Evolutionary conservation across 768 basidiomycete genomes (phyloP).

Genomic region (Arthromyces matolae): DNA sequence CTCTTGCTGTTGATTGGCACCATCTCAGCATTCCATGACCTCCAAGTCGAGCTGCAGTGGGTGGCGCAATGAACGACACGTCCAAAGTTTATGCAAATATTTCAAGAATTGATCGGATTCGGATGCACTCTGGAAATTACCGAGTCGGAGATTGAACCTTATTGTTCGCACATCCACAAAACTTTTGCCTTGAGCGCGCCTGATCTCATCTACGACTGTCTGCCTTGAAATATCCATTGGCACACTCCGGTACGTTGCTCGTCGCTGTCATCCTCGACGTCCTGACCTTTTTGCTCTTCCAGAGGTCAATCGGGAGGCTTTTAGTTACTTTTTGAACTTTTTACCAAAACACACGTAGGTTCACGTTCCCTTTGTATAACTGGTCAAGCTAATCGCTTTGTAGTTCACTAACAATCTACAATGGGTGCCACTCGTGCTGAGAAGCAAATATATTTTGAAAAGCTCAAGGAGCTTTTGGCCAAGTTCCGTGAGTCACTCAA

Average conservation of each 20-base stretch:
- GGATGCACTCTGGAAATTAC: conserved; percentile 16
- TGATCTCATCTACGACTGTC: conserved; percentile 31
- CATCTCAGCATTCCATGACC: conserved; percentile 87
- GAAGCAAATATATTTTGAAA: conserved; percentile 88
- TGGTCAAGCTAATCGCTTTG: neutral
- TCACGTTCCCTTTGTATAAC: neutral
- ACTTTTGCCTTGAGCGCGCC: conserved; percentile 13
- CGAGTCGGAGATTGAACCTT: conserved; percentile 32
- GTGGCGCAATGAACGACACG: neutral
- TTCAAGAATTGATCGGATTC: no score
- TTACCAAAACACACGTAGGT: conserved; percentile 15
- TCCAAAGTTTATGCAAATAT: conserved; percentile 6
- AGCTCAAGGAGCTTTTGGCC: conserved; percentile 89
- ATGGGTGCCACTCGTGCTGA: conserved; percentile 93
- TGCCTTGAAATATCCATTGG: conserved; percentile 97
- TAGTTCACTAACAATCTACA: conserved; percentile 35
- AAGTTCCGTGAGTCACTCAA: conserved; percentile 65
- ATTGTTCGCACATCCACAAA: conserved; percentile 33
- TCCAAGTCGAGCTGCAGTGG: conserved; percentile 18
- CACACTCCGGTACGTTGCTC: conserved; percentile 59
- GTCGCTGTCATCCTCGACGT: neutral
- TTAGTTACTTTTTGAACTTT: conserved; percentile 36
- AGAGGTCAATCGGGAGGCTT: conserved; percentile 91
- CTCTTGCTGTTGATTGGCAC: conserved; percentile 50
- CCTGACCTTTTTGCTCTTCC: neutral